Conservation (phyloP, 2,329 filamentous ascomycete genomes). For the Hymenotorrendiella dingleyae region DNA sequence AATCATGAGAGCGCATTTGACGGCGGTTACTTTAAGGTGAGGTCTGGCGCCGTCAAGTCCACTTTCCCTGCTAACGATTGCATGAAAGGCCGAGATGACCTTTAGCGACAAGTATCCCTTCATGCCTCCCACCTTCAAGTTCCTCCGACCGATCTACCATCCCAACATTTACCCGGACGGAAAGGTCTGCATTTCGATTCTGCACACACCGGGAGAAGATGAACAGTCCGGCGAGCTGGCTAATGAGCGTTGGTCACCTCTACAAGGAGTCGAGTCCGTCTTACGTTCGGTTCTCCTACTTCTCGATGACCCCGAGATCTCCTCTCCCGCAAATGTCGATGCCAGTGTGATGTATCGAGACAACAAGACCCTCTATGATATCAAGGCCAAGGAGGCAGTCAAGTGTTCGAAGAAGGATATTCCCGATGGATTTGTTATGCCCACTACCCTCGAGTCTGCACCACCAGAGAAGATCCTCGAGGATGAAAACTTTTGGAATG, state of each 20-base stretch:
- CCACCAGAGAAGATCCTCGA: slow-evolving; percentile 59
- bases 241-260: slow-evolving; percentile 87
- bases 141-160: slow-evolving; percentile 74
- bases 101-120: slow-evolving; percentile 90
- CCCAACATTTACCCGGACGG: slow-evolving; percentile 93
- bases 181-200: slow-evolving; percentile 90
- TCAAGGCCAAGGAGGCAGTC: slow-evolving; percentile 62
- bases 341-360: slow-evolving; percentile 82
- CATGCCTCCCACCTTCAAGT: slow-evolving; percentile 81
- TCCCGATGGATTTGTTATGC: slow-evolving; percentile 75
- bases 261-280: slow-evolving; percentile 91
- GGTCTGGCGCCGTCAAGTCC: slow-evolving; percentile 7
- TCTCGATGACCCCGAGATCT: slow-evolving; percentile 89
- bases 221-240: slow-evolving; percentile 86
- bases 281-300: slow-evolving; percentile 87
- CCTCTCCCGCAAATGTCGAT: slow-evolving; percentile 90
- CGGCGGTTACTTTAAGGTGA: slow-evolving; percentile 79
- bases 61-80: slow-evolving; percentile 5
- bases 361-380: slow-evolving; percentile 62
- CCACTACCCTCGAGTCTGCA: slow-evolving; percentile 60
- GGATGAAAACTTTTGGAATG: slow-evolving; percentile 78
- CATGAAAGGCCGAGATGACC: slow-evolving; percentile 65
- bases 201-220: slow-evolving; percentile 88
- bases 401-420: slow-evolving; percentile 73
- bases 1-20: slow-evolving; percentile 90